A percentile compares a stretch with the other conserved stretches of the same genome.
Evolutionary conservation across 768 basidiomycete species (phyloP).

Genomic region (Cyclocybe cylindracea): DNA sequence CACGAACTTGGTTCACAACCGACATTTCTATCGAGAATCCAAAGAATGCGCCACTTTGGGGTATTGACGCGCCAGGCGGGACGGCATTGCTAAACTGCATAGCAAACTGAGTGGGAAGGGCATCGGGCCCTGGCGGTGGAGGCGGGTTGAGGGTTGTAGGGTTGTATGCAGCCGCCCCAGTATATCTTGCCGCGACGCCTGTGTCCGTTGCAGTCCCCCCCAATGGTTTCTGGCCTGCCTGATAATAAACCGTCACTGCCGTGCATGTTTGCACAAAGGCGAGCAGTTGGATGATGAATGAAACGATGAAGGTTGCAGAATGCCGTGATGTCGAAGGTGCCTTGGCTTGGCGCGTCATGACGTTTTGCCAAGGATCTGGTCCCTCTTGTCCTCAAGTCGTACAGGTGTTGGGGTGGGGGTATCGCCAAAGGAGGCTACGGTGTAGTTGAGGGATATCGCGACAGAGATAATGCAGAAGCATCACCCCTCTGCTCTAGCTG

Average conservation of each 20-base stretch:
- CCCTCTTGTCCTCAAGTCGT: too few species aligned
- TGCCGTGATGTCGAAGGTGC: neutral
- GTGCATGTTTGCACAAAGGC: constrained; percentile 3
- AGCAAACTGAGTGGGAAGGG: constrained; percentile 42
- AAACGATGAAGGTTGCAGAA: neutral
- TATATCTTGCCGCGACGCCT: constrained; percentile 43
- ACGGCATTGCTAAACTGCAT: constrained; percentile 42
- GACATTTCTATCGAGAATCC: constrained; percentile 69
- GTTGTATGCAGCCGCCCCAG: constrained; percentile 56
- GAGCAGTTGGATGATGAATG: neutral
- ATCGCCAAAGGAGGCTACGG: too few species aligned
- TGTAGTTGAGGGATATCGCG: too few species aligned
- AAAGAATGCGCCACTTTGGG: constrained; percentile 40
- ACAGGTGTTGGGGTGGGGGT: too few species aligned
- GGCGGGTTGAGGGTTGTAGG: constrained; percentile 50
- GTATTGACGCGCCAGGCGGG: constrained; percentile 34
- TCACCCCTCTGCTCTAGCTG: too few species aligned
- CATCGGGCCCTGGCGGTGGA: constrained; percentile 45
- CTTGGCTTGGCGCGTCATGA: neutral
- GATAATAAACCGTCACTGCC: constrained; percentile 38
- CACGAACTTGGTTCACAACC: constrained; percentile 57
- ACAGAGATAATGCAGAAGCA: too few species aligned
- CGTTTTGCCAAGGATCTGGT: neutral
- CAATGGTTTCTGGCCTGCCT: constrained; percentile 29
- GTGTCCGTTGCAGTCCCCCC: constrained; percentile 23